A percentile compares a stretch with the other conserved stretches of the same genome.
These are phyloP conservation scores for Apiotrichum gamsii DNA, from an alignment of 1,284 basidiomycete species.

Conservation along the genomic window DNA sequence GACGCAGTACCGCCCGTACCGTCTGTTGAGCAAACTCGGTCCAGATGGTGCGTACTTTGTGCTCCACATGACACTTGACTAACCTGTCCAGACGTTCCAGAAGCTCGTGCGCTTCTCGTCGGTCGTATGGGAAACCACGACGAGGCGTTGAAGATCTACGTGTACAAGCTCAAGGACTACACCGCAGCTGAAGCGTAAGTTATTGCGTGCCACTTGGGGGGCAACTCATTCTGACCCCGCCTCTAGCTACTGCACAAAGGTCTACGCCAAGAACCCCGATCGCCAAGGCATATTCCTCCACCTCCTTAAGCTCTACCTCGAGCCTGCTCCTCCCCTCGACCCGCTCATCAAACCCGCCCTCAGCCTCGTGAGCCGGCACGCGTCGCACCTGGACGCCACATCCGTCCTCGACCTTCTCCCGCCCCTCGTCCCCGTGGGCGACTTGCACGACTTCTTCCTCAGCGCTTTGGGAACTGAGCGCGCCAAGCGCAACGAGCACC, in stretches of 20 bases:
- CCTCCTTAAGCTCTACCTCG: slow-evolving; percentile 80
- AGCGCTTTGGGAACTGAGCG: slow-evolving; percentile 57
- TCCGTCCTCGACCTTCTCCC: slow-evolving; percentile 80
- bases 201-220: no score
- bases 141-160: slow-evolving; percentile 86
- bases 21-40: slow-evolving; percentile 68
- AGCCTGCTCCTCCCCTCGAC: slow-evolving; percentile 25
- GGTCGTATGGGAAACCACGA: slow-evolving; percentile 87
- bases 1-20: slow-evolving; percentile 66
- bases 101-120: slow-evolving; percentile 81
- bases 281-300: slow-evolving; percentile 70
- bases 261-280: slow-evolving; percentile 57
- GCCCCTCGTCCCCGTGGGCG: slow-evolving; percentile 71
- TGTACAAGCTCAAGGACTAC: slow-evolving; percentile 75
- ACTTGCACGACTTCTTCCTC: slow-evolving; percentile 71
- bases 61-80: neutral
- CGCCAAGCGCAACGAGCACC: slow-evolving; percentile 13
- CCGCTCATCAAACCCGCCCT: slow-evolving; percentile 68
- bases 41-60: slow-evolving; percentile 57
- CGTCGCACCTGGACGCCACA: slow-evolving; percentile 68
- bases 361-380: slow-evolving; percentile 74
- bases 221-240: no score
- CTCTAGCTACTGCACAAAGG: slow-evolving; percentile 76
- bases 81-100: slow-evolving; percentile 59
- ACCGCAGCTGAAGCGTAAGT: slow-evolving; percentile 77